These are phyloP conservation scores for Escallonia rubra DNA, from an alignment of 129 eudicot genomes.

Conservation along the genomic window DNA sequence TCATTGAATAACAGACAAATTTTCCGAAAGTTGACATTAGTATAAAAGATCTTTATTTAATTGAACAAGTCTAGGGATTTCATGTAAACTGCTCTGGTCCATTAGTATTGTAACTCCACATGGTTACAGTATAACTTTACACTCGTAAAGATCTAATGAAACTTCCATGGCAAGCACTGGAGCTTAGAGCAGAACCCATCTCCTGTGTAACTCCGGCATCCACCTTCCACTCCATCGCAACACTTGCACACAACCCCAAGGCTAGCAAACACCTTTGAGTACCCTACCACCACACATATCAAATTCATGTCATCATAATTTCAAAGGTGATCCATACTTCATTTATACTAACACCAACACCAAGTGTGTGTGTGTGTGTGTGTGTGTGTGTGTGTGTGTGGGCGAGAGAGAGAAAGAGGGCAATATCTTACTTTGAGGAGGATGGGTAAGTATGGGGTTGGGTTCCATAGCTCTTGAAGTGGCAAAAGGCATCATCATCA, in stretches of 20 bases:
- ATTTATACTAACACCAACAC: not conserved
- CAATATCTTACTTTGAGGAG: not conserved
- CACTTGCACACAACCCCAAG: constrained; percentile 21
- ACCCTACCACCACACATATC: not conserved
- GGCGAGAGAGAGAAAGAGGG: not conserved
- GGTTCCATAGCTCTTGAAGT: not conserved
- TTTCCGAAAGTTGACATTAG: too few relatives aligned
- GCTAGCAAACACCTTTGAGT: constrained; percentile 11
- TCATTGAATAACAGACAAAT: too few relatives aligned
- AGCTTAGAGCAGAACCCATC: constrained; percentile 20
- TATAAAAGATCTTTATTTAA: too few relatives aligned
- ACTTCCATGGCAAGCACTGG: constrained; percentile 19
- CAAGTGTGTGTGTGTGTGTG: not conserved
- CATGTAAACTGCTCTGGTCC: too few relatives aligned
- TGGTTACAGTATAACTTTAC: too few relatives aligned
- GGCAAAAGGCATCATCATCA: constrained; percentile 2
- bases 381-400: not conserved
- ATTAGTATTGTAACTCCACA: too few relatives aligned
- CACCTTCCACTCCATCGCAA: constrained; percentile 14
- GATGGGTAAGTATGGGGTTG: not conserved
- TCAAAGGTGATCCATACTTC: not conserved
- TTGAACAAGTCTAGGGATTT: too few relatives aligned
- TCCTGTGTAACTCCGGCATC: constrained; percentile 16
- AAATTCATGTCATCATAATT: not conserved
- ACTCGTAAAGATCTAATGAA: not conserved